Base-by-base conservation (phyloP, 257 asterid species). In the Solanum tarapatanum region DNA sequence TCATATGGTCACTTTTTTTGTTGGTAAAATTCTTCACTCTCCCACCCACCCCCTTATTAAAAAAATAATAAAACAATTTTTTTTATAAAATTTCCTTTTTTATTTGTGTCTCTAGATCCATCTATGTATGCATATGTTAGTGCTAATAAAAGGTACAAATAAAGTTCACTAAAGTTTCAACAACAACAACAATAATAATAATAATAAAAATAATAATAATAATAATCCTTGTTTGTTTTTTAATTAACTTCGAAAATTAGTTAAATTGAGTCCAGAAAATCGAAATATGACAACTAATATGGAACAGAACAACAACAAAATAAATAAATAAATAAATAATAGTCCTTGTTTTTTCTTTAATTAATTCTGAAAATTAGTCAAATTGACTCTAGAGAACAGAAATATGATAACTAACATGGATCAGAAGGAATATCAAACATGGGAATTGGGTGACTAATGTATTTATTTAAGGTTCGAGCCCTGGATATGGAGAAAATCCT, bases 1-100 rank as follows among this genome's bases (percentile, higher is more conserved):
- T 86, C 99, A 97, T 92, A 90, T 96, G 93, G 94, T 97, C 83
- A 93, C 99, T 74, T 97, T 97, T 90, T 94, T 97, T 68, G 96
- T 96, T 85, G 99, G 99, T 97, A 93, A 72, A 70, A n/a, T 39
- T 26, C 33, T 10, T 41, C 36, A 76, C 28, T 13, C 12, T 33
- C 83, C 35, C 45, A 19, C 32, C 84, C 36, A 73, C 36, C 87
- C 39, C 45, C 69, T 51, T 48, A 43, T 32, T 7, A 26, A 5
- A 58, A n/a, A 6, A 32, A 33, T 7, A 77, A 43, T 8, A 30
- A 30, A 64, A 41, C 55, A 12, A 30, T 32, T 32, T 32, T 32
- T 32, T 32, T 7, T 8, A 26, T 6, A 7, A 41, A 77, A 11
- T 28, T 1, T 35, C 28, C 17, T 80, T 28, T 13, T 14, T 80